Conservation (phyloP, 306 rosid genomes). For the Cicer chorassanicum region DNA sequence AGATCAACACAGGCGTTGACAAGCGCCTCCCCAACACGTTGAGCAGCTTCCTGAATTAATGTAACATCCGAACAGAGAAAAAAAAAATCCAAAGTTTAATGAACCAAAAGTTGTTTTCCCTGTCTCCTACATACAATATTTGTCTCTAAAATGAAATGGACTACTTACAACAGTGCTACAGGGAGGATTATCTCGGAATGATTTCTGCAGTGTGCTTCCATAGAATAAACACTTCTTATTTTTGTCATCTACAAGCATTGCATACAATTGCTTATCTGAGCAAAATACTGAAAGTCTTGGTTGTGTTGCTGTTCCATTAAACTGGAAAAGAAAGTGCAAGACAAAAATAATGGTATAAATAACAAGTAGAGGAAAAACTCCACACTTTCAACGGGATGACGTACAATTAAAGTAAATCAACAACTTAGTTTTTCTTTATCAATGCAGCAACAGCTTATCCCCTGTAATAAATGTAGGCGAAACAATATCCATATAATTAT, state of each 20-base stretch:
- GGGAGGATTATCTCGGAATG: constrained; percentile 55
- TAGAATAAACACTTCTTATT: constrained; percentile 82
- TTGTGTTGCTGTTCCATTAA: constrained; percentile 67
- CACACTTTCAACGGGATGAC: not conserved
- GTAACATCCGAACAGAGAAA: constrained; percentile 8
- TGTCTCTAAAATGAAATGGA: constrained; percentile 30
- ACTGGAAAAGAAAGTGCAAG: constrained; percentile 52
- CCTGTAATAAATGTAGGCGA: not conserved
- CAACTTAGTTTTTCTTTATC: not conserved
- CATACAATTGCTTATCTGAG: constrained; percentile 83
- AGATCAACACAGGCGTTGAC: constrained; percentile 71
- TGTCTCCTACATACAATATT: not conserved
- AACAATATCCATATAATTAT: not conserved
- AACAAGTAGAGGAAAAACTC: not conserved
- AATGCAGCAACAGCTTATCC: constrained; percentile 18
- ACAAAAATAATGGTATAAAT: not conserved
- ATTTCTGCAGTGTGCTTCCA: constrained; percentile 83
- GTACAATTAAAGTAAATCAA: constrained; percentile 16
- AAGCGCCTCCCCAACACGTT: constrained; percentile 78
- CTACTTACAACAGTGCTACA: constrained; percentile 64
- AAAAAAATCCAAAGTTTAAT: constrained; percentile 12
- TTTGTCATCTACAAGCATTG: constrained; percentile 88
- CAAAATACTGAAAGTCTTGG: constrained; percentile 96
- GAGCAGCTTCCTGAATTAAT: constrained; percentile 73
- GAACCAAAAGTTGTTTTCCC: constrained; percentile 6